Evolutionary conservation across 495 filamentous ascomycete species (phyloP), one percentile per base, ranked within the genome.

Genomic region (Tuber microsphaerosporum): DNA sequence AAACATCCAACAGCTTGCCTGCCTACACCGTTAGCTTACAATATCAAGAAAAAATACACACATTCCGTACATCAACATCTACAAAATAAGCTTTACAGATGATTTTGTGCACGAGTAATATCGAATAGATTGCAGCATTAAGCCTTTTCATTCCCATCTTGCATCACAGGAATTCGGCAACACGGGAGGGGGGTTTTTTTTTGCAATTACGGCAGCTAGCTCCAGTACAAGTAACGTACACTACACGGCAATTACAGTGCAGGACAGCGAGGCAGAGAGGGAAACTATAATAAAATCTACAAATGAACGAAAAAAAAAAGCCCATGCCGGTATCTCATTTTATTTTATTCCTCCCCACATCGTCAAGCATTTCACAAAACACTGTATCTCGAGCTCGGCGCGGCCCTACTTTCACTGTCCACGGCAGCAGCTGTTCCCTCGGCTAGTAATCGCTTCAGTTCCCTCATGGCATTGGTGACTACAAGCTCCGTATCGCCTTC

Each of bases 401-500:
- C 92, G 8, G 91, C 91, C 75, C 92, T 88, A 48, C 89, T 90
- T 82, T 97, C 93, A 34, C 89, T 91, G 78, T 97, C 93, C 43
- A 91, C 91, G 39, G 94, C 94, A 0, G 94, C 94, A 75, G 95
- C 89, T 0, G 93, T 97, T n/a, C 92, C 95, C 84, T 98, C 95
- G 84, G 91, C 93, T 70, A 98, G 85, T 76, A 97, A 84, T 43
- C 94, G 88, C 84, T 93, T 94, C 69, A 98, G 87, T 84, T 98
- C 94, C 75, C 90, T 88, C 90, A 98, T 95, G 22, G 95, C 96
- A 84, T 92, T 92, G 70, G 91, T 91, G 4, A 99, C 95, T 71
- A 93, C 91, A 71, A 96, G 85, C 83, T 99, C 95, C 0, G 96
- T 98, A 83, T 99, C 95, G 34, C 95, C 95, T 82, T 99, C 95